Base-by-base conservation (phyloP, 805 yeast species). In the Saturnispora saitoi region DNA sequence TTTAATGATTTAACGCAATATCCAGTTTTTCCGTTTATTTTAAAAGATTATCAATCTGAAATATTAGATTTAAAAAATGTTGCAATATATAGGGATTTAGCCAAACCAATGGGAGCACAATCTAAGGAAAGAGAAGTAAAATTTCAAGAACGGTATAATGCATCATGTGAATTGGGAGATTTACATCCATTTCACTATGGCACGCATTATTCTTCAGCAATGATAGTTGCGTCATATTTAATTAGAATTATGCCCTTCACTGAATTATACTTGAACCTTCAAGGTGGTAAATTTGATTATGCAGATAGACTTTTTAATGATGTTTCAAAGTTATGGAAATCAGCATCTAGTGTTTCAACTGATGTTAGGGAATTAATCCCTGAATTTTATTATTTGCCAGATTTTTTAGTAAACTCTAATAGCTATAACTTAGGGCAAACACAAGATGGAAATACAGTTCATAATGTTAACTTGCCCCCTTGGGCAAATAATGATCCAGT, bases 91-190 rank as follows among this genome's bases (percentile, higher is more conserved):
- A 69, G 96, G 54, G 95, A 88, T 59, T 67, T 88, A 22, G 74
- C 86, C 0, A 86, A 85, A 57, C 96, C 96, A 1, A 89, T 88
- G 96, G 96, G 96, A 1, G 95, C 90, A 0, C 96, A 88, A 61
- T 69, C 78, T 2, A 60, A 63, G 2, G 70, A 70, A 2, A 70
- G 96, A 49, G 86, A 81, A 2, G 54, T 59, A 0, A 79, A 78
- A 57, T 88, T 87, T 57, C 66, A 69, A 43, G 93, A 86, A 48
- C 65, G 96, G 47, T 89, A 72, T 56, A 82, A 82, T 19, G 89
- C 95, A 0, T 65, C 86, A 22, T 73, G 69, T 20, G 79, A 84
- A 47, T 67, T 88, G 49, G 58, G 67, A 4, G 65, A 60, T 32
- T 51, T 58, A 0, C 88, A 89, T 0, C 86, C 95, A 0, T 88